Percentiles rank a stretch among this genome's conserved stretches.
Conservation (phyloP, 1,139 yeast genomes). For the Scheffersomyces cryptocercus region DNA sequence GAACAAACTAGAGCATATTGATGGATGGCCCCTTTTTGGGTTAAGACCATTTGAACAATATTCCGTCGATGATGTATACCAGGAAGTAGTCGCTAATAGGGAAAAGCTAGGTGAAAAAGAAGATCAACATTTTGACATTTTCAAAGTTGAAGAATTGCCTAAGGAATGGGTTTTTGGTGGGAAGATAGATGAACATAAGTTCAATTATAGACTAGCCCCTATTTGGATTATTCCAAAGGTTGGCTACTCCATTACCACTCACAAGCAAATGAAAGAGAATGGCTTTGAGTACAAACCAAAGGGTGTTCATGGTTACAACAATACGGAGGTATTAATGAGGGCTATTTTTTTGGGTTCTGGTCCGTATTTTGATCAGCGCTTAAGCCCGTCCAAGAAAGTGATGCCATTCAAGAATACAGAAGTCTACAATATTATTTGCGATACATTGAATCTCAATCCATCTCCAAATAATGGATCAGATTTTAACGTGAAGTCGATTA, state of each 20-base stretch:
- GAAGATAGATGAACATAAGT: slow-evolving; percentile 35
- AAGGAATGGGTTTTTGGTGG: slow-evolving; percentile 69
- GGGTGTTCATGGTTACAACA: slow-evolving; percentile 87
- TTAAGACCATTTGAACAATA: slow-evolving; percentile 54
- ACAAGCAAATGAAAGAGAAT: slow-evolving; percentile 52
- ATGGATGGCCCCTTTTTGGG: slow-evolving; percentile 92
- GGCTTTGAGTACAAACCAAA: slow-evolving; percentile 55
- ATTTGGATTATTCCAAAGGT: slow-evolving; percentile 81
- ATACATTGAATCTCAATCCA: slow-evolving; percentile 58
- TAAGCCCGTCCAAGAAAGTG: slow-evolving; percentile 33
- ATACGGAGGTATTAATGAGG: slow-evolving; percentile 75
- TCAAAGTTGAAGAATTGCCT: slow-evolving; percentile 60
- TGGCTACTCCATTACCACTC: slow-evolving; percentile 77
- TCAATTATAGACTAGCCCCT: slow-evolving; percentile 71
- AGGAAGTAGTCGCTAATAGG: slow-evolving; percentile 28
- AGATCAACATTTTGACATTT: slow-evolving; percentile 44
- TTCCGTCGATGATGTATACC: slow-evolving; percentile 37
- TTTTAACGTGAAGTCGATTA: slow-evolving; percentile 13
- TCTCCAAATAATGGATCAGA: slow-evolving; percentile 61
- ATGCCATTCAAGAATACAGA: slow-evolving; percentile 73
- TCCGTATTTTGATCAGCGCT: slow-evolving; percentile 58
- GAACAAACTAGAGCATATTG: slow-evolving; percentile 57
- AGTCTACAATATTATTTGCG: slow-evolving; percentile 74
- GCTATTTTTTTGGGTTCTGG: slow-evolving; percentile 81
- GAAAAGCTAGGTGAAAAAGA: slow-evolving; percentile 19